Evolutionary conservation across 805 yeast species (phyloP).

Genomic region (Saturnispora zaruensis): DNA sequence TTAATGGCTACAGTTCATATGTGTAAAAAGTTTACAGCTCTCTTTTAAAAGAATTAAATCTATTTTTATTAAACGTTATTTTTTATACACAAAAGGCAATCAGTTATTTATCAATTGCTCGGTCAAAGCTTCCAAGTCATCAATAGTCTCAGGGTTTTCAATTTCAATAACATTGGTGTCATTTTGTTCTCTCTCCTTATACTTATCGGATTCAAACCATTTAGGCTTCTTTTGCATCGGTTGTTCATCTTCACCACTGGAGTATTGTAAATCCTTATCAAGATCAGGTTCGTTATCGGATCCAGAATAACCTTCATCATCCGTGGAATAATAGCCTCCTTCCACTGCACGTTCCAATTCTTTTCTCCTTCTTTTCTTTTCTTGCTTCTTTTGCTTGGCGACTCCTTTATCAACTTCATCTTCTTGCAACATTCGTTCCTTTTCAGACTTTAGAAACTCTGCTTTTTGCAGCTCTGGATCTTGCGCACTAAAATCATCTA

Average conservation of each 20-base stretch:
- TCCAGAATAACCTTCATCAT: slow-evolving; percentile 20
- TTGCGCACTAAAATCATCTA: slow-evolving; percentile 67
- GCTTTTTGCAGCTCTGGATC: slow-evolving; percentile 56
- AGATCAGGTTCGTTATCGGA: slow-evolving; percentile 17
- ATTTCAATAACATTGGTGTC: slow-evolving; percentile 50
- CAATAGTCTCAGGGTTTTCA: slow-evolving; percentile 84
- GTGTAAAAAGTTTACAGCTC: slow-evolving; percentile 16
- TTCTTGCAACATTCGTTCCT: slow-evolving; percentile 55
- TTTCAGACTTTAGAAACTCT: slow-evolving; percentile 58
- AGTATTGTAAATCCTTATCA: slow-evolving; percentile 9
- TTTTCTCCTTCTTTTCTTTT: slow-evolving; percentile 81
- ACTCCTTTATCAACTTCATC: slow-evolving; percentile 72
- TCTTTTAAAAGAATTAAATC: background rate
- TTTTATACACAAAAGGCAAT: background rate
- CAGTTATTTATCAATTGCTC: slow-evolving; percentile 6
- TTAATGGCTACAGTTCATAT: slow-evolving; percentile 23
- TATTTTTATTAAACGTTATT: background rate
- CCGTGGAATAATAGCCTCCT: slow-evolving; percentile 33
- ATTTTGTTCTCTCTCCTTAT: slow-evolving; percentile 17
- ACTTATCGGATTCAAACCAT: slow-evolving; percentile 39
- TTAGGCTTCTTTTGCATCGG: slow-evolving; percentile 30
- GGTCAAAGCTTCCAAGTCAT: slow-evolving; percentile 88
- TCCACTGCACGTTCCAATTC: slow-evolving; percentile 57
- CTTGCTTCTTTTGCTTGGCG: slow-evolving; percentile 71
- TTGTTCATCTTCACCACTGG: slow-evolving; percentile 24